Evolutionary conservation across 768 basidiomycete genomes (phyloP).

Genomic region (Termitomyces sp.): DNA sequence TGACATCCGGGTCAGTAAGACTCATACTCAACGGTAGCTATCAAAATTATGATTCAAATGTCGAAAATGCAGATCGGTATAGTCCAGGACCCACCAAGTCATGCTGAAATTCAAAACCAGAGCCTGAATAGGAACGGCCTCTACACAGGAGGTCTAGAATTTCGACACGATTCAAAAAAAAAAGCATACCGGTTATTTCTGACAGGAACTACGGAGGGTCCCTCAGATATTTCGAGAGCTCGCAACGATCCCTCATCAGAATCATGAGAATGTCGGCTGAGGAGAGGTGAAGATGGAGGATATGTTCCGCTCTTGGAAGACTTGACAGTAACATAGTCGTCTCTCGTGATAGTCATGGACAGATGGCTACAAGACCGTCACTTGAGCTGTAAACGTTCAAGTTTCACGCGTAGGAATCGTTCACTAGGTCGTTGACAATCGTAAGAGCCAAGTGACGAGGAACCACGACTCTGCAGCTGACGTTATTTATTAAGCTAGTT

Average conservation of each 20-base stretch:
- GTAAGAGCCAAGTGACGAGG: background rate
- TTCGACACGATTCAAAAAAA: background rate
- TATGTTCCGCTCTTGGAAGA: conserved; percentile 32
- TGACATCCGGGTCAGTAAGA: conserved; percentile 60
- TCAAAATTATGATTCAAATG: background rate
- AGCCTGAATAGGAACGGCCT: conserved; percentile 59
- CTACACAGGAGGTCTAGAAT: conserved; percentile 17
- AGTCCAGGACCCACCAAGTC: conserved; percentile 38
- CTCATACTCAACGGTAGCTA: conserved; percentile 70
- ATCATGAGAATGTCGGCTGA: conserved; percentile 42
- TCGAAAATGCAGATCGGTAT: background rate
- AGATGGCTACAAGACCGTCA: background rate
- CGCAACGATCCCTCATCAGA: conserved; percentile 68
- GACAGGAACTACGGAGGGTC: conserved; percentile 32
- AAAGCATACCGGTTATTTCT: conserved; percentile 28
- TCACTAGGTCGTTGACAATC: background rate
- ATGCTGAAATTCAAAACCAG: conserved; percentile 74
- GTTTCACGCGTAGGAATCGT: background rate
- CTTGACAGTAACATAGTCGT: conserved; percentile 40
- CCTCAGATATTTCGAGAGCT: conserved; percentile 72
- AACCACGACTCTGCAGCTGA: background rate
- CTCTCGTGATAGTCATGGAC: conserved; percentile 34
- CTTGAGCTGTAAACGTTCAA: background rate
- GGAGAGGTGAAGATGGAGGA: conserved; percentile 27
- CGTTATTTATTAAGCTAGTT: no score